Conservation (phyloP, 2,329 filamentous ascomycete genomes). For the Bipolaris bicolor region DNA sequence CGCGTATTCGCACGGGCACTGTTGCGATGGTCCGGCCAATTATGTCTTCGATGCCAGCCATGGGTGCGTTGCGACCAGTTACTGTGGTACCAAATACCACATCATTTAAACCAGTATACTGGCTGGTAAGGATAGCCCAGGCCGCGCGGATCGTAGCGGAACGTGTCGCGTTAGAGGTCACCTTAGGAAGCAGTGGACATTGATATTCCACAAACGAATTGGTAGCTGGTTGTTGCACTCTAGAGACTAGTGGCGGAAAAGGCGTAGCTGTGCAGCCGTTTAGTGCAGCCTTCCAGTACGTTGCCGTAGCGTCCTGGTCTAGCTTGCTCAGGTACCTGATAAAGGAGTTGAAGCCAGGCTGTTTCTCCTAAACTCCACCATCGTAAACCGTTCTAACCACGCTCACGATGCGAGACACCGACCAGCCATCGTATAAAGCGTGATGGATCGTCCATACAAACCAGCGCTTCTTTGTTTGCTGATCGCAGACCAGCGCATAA, state of each 20-base stretch:
- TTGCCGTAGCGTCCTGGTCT: neutral
- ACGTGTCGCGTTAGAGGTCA: conserved; percentile 1
- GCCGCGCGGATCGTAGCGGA: conserved; percentile 32
- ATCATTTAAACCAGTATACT: conserved; percentile 21
- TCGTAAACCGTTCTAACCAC: conserved; percentile 12
- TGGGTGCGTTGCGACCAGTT: neutral
- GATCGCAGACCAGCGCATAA: conserved; percentile 16
- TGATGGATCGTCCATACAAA: conserved; percentile 49
- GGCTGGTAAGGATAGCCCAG: conserved; percentile 35
- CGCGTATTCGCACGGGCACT: conserved; percentile 37
- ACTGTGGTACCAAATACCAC: conserved; percentile 1
- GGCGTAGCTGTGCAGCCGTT: neutral
- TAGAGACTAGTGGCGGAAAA: conserved; percentile 15
- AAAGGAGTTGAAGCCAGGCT: conserved; percentile 22
- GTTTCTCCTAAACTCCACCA: neutral
- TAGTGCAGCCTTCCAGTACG: neutral
- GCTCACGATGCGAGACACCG: conserved; percentile 9
- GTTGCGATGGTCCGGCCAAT: conserved; percentile 53
- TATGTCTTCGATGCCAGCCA: conserved; percentile 23
- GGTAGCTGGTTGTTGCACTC: conserved; percentile 13
- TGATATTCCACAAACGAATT: conserved; percentile 7
- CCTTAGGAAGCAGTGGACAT: neutral
- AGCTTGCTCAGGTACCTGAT: conserved; percentile 18
- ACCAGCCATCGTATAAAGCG: conserved; percentile 45
- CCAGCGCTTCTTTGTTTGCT: conserved; percentile 1